Percentiles rank a stretch among this genome's conserved stretches.
phyloP scores from a whole-genome alignment of 805 yeast species.

The Myxozyma mucilagina region DNA sequence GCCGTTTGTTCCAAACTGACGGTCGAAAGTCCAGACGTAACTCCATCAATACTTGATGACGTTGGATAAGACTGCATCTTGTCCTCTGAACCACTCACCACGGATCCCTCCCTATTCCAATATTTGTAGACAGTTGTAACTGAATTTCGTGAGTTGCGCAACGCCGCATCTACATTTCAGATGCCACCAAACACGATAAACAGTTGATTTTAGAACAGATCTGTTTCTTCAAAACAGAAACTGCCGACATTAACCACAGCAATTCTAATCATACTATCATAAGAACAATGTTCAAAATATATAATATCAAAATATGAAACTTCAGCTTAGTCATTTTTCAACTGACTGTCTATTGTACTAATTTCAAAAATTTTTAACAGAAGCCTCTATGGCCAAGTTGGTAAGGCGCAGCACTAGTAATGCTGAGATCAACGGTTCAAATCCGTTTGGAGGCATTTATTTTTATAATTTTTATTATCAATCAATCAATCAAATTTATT shows the following conservation, averaged over 20 bases:
- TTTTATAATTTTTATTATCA: too few species aligned
- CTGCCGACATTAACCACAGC: too few species aligned
- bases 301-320: too few species aligned
- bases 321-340: too few species aligned
- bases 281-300: too few species aligned
- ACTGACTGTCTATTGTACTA: neutral
- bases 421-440: conserved; percentile 45
- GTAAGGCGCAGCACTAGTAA: conserved; percentile 46
- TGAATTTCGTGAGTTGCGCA: too few species aligned
- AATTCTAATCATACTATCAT: too few species aligned
- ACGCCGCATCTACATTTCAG: too few species aligned
- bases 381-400: conserved; percentile 45
- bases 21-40: conserved; percentile 10
- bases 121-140: neutral
- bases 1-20: conserved; percentile 7
- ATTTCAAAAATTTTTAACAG: neutral
- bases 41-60: conserved; percentile 17
- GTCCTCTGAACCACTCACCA: neutral
- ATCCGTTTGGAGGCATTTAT: conserved; percentile 43
- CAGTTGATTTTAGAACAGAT: too few species aligned
- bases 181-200: too few species aligned
- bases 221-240: too few species aligned
- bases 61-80: conserved; percentile 14
- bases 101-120: neutral
- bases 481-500: too few species aligned